phyloP scores from a whole-genome alignment of 2,329 filamentous ascomycete species.

The Cadophora malorum region DNA sequence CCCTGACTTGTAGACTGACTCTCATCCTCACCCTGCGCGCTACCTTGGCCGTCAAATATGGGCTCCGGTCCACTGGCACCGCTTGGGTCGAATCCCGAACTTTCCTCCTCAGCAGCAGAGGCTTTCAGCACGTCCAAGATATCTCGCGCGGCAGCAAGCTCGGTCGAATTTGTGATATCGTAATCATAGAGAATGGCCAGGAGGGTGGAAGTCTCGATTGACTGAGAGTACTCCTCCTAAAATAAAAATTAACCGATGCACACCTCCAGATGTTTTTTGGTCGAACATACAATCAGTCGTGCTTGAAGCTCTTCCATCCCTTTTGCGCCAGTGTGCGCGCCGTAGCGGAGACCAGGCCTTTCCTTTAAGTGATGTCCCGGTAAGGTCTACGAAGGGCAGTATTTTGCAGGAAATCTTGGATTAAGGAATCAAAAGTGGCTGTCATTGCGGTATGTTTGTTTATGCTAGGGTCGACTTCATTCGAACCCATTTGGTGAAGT shows the following conservation, averaged over 20 bases:
- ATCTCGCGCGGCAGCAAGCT: constrained; percentile 61
- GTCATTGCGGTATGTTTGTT: constrained; percentile 5
- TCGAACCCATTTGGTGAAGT: constrained; percentile 15
- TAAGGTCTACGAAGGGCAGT: constrained; percentile 3
- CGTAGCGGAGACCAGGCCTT: background rate
- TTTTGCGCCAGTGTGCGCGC: constrained; percentile 12
- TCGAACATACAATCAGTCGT: constrained; percentile 29
- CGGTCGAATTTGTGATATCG: constrained; percentile 60
- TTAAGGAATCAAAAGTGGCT: background rate
- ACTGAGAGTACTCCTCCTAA: constrained; percentile 71
- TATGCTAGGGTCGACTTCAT: background rate
- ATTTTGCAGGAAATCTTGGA: background rate
- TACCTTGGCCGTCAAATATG: constrained; percentile 32
- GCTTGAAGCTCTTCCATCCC: constrained; percentile 27
- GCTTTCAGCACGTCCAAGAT: constrained; percentile 70
- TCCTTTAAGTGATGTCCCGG: constrained; percentile 7
- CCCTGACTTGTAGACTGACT: constrained; percentile 38
- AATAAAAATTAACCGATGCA: background rate
- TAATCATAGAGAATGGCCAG: constrained; percentile 78
- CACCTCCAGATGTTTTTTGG: background rate
- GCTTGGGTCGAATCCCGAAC: constrained; percentile 78
- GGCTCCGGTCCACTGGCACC: constrained; percentile 61
- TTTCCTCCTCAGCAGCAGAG: constrained; percentile 70
- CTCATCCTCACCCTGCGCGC: constrained; percentile 27
- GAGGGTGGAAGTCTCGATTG: constrained; percentile 79